These are phyloP conservation scores for rapeseed (Brassica napus) DNA, from an alignment of 345 rosid species.

Conservation along the genomic window DNA sequence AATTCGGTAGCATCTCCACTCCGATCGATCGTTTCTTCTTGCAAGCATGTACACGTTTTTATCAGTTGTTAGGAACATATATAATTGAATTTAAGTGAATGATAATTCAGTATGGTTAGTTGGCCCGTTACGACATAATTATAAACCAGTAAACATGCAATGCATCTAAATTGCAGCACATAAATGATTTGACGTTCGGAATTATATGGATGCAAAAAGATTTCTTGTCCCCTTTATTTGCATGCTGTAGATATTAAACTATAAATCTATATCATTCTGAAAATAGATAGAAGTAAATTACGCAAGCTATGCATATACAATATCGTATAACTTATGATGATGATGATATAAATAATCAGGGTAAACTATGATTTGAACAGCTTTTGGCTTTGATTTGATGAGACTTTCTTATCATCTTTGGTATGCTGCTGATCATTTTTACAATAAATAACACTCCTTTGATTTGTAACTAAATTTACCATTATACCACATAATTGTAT, in stretches of 20 bases:
- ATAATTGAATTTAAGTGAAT: background rate
- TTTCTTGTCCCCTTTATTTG: constrained; percentile 30
- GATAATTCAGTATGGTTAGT: background rate
- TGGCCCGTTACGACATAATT: background rate
- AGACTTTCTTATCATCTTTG: background rate
- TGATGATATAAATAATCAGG: background rate
- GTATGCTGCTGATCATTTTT: background rate
- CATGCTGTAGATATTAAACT: background rate
- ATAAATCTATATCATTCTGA: background rate
- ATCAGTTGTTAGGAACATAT: background rate
- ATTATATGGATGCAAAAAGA: constrained; percentile 15
- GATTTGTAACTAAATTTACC: background rate
- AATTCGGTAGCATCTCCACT: background rate
- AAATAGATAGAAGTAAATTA: background rate
- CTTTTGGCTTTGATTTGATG: background rate
- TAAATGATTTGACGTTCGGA: constrained; percentile 18
- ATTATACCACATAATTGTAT: background rate
- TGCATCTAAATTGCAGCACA: constrained; percentile 17
- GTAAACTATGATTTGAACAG: background rate
- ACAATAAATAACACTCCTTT: background rate
- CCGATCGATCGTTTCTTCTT: background rate
- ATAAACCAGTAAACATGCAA: background rate
- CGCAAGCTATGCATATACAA: background rate
- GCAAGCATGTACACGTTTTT: background rate
- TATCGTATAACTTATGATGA: background rate